A percentile compares a stretch with the other conserved stretches of the same genome.
Conservation (phyloP, 2,329 filamentous ascomycete genomes). For the Microcera coccophila region DNA sequence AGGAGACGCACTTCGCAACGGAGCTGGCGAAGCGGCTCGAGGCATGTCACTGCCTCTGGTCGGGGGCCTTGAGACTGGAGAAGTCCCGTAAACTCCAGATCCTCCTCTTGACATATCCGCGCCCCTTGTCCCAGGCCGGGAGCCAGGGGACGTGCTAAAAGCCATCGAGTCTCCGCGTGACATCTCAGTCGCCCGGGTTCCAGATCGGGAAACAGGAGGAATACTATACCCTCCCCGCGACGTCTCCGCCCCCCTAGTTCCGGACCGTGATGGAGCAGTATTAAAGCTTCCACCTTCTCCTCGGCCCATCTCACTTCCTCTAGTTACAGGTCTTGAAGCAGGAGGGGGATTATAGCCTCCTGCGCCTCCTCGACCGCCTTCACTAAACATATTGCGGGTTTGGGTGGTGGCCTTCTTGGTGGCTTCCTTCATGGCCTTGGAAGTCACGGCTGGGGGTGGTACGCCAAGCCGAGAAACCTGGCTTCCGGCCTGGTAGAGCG, state of each 20-base stretch:
- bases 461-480: constrained; percentile 77
- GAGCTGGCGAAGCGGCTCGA: constrained; percentile 63
- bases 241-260: constrained; percentile 7
- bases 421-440: constrained; percentile 91
- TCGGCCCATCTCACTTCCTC: constrained; percentile 13
- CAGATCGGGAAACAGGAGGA: constrained; percentile 14
- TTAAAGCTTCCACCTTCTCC: constrained; percentile 12
- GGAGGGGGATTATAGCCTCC: constrained; percentile 25
- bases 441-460: constrained; percentile 87
- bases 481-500: constrained; percentile 67
- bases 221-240: constrained; percentile 10
- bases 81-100: constrained; percentile 28
- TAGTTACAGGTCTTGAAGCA: constrained; percentile 20
- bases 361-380: constrained; percentile 33
- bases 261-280: constrained; percentile 1
- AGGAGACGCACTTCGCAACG: constrained; percentile 61
- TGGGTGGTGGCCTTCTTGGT: constrained; percentile 84
- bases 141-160: constrained; percentile 37
- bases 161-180: constrained; percentile 19
- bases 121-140: constrained; percentile 40
- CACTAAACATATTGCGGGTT: constrained; percentile 71
- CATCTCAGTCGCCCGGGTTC: constrained; percentile 29
- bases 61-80: constrained; percentile 50
- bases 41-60: constrained; percentile 59
- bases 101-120: constrained; percentile 28